Base-by-base conservation (phyloP, 2,329 filamentous ascomycete genomes). In the Phialocephala subalpina region DNA sequence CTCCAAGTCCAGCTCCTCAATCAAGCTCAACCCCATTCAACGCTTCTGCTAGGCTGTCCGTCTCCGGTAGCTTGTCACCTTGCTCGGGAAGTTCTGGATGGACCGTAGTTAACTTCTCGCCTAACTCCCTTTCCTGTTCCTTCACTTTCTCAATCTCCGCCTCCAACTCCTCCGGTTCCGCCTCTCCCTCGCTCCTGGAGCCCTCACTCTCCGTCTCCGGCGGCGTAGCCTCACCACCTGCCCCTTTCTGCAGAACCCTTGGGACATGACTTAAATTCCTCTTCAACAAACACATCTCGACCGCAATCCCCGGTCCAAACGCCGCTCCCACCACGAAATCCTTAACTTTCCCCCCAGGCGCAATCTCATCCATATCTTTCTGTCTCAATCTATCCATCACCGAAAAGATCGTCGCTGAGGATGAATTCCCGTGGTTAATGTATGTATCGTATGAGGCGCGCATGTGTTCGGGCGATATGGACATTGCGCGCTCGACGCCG, bases 361-460 rank as follows among this genome's bases (percentile, higher is more conserved):
- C 84, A 8, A 85, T 59, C 3, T 79, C 80, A 65, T 89, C 86
- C 86, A 89, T 89, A 11, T 88, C 86, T 71, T 86, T 86, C 25
- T 79, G 75, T 6, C 89, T 81, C 70, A 92, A 71, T 14, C 84
- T 81, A 69, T 92, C 82, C 76, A 92, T 79, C 0, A 93, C 90
- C 67, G 87, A 87, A 70, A 91, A 86, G 14, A 92, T 87, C 2
- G 90, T 91, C 9, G 90, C 87, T 0, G 89, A 91, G 67, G 87
- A 90, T 42, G 86, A 88, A 77, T 92, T 93, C 1, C 90, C 90
- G 71, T 87, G 87, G 60, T 86, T 85, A 58, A 87, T 87, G 72
- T 92, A 92, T 20, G 87, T 86, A 67, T 90, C 86, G 73, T 90
- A 90, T 65, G 87, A 90, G n/a, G 89, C 89, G 57, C 88, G 83